Conservation (phyloP, 495 filamentous ascomycete genomes). For the Amniculicola lignicola region DNA sequence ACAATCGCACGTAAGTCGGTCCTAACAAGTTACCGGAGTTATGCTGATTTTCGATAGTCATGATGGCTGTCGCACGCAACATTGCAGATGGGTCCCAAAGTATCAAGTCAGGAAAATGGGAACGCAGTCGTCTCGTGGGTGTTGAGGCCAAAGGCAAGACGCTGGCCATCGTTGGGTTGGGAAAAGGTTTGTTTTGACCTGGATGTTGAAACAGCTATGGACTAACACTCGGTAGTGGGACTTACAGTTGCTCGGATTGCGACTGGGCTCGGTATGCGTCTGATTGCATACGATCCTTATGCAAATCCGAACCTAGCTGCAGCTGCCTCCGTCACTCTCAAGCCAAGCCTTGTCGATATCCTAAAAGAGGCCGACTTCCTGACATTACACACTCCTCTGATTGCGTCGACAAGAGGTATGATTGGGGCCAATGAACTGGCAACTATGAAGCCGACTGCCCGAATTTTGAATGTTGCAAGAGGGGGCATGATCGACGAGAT, state of each 20-base stretch:
- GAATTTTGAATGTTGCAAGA: conserved; percentile 67
- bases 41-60: too few species aligned
- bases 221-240: conserved; percentile 50
- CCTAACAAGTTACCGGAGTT: conserved; percentile 10
- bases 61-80: conserved; percentile 65
- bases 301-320: conserved; percentile 59
- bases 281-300: conserved; percentile 66
- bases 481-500: conserved; percentile 74
- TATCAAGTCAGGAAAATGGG: conserved; percentile 63
- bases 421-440: conserved; percentile 59
- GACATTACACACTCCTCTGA: conserved; percentile 71
- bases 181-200: conserved; percentile 50
- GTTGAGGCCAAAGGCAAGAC: conserved; percentile 69
- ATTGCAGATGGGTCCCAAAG: conserved; percentile 57
- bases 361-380: conserved; percentile 64
- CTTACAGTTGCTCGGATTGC: conserved; percentile 68
- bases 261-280: conserved; percentile 65
- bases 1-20: conserved; percentile 51
- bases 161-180: conserved; percentile 64
- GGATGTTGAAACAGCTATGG: neutral
- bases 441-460: conserved; percentile 62
- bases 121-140: conserved; percentile 64
- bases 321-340: conserved; percentile 55
- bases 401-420: conserved; percentile 66
- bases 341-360: conserved; percentile 52